Conservation (phyloP, 108 stramenopile species). For the Craspedostauros australis region DNA sequence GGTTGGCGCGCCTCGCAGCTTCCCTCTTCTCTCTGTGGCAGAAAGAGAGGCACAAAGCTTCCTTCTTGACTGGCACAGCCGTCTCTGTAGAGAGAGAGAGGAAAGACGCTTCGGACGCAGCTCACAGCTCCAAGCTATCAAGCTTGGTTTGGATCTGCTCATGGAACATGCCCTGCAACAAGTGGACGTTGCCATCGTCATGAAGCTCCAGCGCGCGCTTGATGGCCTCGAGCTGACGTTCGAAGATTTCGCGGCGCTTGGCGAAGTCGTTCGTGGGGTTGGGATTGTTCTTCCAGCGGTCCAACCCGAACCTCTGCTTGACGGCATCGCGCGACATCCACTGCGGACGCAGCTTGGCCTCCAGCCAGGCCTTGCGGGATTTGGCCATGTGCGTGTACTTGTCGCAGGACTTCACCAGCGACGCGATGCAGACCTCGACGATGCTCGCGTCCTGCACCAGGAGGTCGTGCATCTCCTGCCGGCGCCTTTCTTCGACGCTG, state of each 20-base stretch:
- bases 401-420: constrained; percentile 9
- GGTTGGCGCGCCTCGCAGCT: no score
- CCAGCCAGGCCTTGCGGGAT: constrained; percentile 3
- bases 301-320: constrained; percentile 22
- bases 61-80: no score
- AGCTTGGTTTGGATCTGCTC: no score
- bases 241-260: constrained; percentile 14
- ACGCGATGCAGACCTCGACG: constrained; percentile 23
- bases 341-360: constrained; percentile 27
- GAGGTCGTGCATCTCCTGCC: neutral
- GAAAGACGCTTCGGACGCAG: no score
- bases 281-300: constrained; percentile 47
- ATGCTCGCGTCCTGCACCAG: constrained; percentile 30
- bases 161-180: no score
- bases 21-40: no score
- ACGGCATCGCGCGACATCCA: constrained; percentile 40
- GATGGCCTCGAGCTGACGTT: constrained; percentile 19
- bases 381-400: constrained; percentile 1
- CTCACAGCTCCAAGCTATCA: no score
- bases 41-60: no score
- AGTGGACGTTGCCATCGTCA: no score
- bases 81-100: no score
- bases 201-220: constrained; percentile 19
- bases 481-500: no score
- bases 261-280: constrained; percentile 26